Base-by-base conservation (phyloP, 768 basidiomycete genomes). In the Leccinellum albellum region DNA sequence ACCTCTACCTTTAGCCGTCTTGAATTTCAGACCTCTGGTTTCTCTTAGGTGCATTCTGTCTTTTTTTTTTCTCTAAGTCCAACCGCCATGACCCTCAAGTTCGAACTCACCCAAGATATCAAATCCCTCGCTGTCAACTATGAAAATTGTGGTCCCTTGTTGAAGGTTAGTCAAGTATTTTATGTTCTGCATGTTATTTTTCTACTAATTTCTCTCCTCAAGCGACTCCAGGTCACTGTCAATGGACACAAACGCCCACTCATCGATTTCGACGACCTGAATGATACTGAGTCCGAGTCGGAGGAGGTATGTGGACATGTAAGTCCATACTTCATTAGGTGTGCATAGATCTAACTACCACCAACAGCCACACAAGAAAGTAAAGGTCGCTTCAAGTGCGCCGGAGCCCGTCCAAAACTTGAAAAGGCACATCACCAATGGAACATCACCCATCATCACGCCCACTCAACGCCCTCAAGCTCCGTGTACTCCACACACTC, bases 261-360 rank as follows among this genome's bases (percentile, higher is more conserved):
- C 8, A 10, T 42, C 20, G 40, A 42, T 21, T 42, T 42, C 4
- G 40, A 42, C 10, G 40, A 42, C 40, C 31, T 32, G 31, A 42
- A 20, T n/a, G 17, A 17, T 21, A 42, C 40, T 10, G 40, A 42
- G 9, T 42, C 40, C 17, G 40, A 42, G 20, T n/a, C 40, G 8
- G n/a, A 42, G 17, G 37, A 40, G 37, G 37, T 40, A 40, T 32
- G 24, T 1, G 8, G 17, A 17, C 4, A 9, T 20, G 15, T 24
- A 51, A 55, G 50, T 62, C 48, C 55, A 56, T 33, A 29, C 37
- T 46, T 23, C 13, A 32, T 54, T 24, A 6, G 55, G 24, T 8
- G 26, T 8, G 29, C 33, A 3, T 13, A 15, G 31, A 32, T 32
- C 31, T 32, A 32, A 32, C 31, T 32, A 32, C 31, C 31, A 32